Evolutionary conservation across 805 yeast genomes (phyloP), one percentile per base, ranked within the genome.

Genomic region (Metschnikowia sp.): DNA sequence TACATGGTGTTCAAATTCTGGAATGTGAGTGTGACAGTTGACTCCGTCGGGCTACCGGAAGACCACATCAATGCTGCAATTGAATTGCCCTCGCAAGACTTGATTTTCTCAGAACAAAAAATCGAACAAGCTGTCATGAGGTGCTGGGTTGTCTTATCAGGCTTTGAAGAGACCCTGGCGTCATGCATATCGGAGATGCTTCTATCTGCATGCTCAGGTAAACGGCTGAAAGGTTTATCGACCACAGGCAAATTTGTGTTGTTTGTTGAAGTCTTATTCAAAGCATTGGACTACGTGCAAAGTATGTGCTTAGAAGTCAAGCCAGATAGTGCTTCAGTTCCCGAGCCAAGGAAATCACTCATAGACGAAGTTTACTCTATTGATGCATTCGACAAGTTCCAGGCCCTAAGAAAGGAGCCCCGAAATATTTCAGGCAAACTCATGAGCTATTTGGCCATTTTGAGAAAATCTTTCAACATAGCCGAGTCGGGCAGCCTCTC

Each of bases 1-100:
- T 94, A 90, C 63, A 95, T 95, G 90, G 95, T 94, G 40, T 91
- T 87, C 71, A 91, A 91, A 65, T 91, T 89, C 60, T 94, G 99
- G 99, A 90, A 89, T 62, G 96, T 91, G 18, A 78, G 83, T 48
- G 73, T 94, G 19, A 77, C 85, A 1, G 76, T 86, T 0, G 83
- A 78, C 42, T 70, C 79, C 8, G 76, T 85, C 28, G 77, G 91
- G 73, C 34, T 67, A 39, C 65, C 61, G 32, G 52, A 53, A 7
- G 9, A 34, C 11, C 22, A 7, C 19, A 29, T 32, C 4, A 3
- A 15, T 2, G 48, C 54, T 37, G 48, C 52, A 26, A 37, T 47
- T 39, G 46, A 43, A 45, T 18, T 39, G 28, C 26, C 44, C 3
- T 77, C 82, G 1, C 65, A 68, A 4, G 78, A 79, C 32, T 67